Percentiles rank a stretch among this genome's conserved stretches.
Conservation (phyloP, 2,329 filamentous ascomycete species). For the Talaromyces sp. region DNA sequence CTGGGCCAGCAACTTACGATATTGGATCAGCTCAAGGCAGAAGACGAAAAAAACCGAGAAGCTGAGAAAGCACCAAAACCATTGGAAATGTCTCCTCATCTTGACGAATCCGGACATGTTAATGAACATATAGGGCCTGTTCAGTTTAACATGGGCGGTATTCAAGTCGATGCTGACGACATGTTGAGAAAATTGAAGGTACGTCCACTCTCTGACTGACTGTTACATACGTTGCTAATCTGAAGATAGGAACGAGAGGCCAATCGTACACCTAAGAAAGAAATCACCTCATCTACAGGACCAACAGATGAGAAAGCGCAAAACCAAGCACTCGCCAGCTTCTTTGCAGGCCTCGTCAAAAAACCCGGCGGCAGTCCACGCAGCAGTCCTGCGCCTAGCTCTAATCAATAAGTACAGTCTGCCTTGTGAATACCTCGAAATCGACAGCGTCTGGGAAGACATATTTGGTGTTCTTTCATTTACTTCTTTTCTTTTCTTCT, state of each 20-base stretch:
- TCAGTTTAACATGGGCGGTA: slow-evolving; percentile 97
- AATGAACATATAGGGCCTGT: slow-evolving; percentile 89
- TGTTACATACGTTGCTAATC: slow-evolving; percentile 1
- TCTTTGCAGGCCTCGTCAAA: slow-evolving; percentile 59
- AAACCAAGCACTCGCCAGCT: slow-evolving; percentile 58
- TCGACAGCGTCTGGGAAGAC: slow-evolving; percentile 2
- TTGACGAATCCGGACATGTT: slow-evolving; percentile 43
- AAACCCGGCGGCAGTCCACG: slow-evolving; percentile 42
- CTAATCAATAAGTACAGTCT: background rate
- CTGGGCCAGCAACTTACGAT: slow-evolving; percentile 69
- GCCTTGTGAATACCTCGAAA: slow-evolving; percentile 3
- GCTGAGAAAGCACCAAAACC: slow-evolving; percentile 33
- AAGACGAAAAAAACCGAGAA: slow-evolving; percentile 50
- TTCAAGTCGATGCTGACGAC: slow-evolving; percentile 91
- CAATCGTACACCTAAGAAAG: slow-evolving; percentile 36
- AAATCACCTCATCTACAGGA: slow-evolving; percentile 28
- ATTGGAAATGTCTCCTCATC: slow-evolving; percentile 32
- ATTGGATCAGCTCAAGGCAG: slow-evolving; percentile 62
- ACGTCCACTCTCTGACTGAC: background rate
- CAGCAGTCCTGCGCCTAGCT: slow-evolving; percentile 31
- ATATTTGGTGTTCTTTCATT: slow-evolving; percentile 7
- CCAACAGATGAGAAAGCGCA: slow-evolving; percentile 50
- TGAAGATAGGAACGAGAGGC: slow-evolving; percentile 43
- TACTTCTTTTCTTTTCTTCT: background rate
- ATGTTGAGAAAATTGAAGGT: slow-evolving; percentile 86